Evolutionary conservation across 805 yeast genomes (phyloP).

Genomic region (Suhomyces xylopsoci): DNA sequence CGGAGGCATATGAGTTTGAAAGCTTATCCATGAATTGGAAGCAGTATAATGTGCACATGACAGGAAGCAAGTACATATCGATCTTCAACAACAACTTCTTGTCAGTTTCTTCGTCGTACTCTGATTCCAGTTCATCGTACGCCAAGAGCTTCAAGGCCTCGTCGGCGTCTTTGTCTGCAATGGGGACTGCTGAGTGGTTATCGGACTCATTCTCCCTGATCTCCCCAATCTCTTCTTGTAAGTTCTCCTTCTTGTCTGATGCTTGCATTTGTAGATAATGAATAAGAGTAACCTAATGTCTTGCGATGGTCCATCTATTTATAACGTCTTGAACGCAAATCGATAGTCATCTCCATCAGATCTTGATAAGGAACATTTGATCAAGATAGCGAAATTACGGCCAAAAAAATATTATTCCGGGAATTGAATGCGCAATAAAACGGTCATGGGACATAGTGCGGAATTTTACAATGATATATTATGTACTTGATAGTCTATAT

Average conservation of each 20-base stretch:
- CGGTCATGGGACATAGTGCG: not conserved
- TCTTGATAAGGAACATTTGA: not conserved
- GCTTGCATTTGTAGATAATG: not conserved
- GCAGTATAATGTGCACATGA: conserved; percentile 48
- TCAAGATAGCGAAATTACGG: not conserved
- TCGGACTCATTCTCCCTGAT: not conserved
- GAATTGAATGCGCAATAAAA: not conserved
- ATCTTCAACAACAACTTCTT: conserved; percentile 45
- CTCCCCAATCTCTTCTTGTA: not conserved
- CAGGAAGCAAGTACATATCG: conserved; percentile 49
- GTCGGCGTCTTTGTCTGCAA: conserved; percentile 35
- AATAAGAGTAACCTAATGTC: not conserved
- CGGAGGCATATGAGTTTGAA: conserved; percentile 50
- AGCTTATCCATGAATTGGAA: conserved; percentile 61
- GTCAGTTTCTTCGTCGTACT: conserved; percentile 27
- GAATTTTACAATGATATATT: not conserved
- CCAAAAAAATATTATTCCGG: too few species aligned
- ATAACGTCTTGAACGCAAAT: not conserved
- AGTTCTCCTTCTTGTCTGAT: not conserved
- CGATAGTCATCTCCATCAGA: not conserved
- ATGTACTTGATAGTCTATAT: not conserved
- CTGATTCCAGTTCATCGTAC: conserved; percentile 12
- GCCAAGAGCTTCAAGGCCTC: conserved; percentile 44
- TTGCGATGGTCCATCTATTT: not conserved
- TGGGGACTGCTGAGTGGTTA: not conserved